Conservation (phyloP, 2,329 filamentous ascomycete genomes). For the Trichoderma koningii region DNA sequence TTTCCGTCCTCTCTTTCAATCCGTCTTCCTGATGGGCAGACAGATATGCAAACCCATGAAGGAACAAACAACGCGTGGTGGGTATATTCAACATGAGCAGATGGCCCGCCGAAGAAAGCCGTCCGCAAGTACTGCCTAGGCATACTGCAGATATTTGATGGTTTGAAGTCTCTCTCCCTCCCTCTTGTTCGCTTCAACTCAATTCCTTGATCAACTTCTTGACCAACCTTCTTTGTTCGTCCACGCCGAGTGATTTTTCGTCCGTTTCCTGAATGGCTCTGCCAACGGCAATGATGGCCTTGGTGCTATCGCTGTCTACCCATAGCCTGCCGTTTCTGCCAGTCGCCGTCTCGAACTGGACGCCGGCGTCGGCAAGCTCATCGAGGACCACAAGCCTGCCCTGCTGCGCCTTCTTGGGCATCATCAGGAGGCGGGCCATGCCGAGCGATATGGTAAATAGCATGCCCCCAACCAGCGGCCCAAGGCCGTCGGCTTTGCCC, state of each 20-base stretch:
- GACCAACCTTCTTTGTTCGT: constrained; percentile 71
- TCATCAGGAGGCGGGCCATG: constrained; percentile 79
- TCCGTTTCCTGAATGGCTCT: constrained; percentile 79
- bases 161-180: not conserved
- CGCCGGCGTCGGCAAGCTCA: constrained; percentile 71
- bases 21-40: not conserved
- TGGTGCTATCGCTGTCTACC: constrained; percentile 78
- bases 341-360: constrained; percentile 91
- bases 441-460: constrained; percentile 76
- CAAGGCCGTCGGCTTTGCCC: constrained; percentile 85
- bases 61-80: constrained; percentile 16
- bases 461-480: constrained; percentile 83
- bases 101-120: not conserved
- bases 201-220: constrained; percentile 63
- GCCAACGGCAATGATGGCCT: constrained; percentile 75
- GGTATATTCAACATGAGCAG: constrained; percentile 19
- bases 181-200: not conserved
- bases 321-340: constrained; percentile 91
- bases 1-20: not conserved
- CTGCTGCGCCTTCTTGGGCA: constrained; percentile 60
- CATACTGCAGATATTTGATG: not conserved
- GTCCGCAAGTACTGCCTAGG: not conserved
- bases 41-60: not conserved
- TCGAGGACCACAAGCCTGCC: constrained; percentile 75
- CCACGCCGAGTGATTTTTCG: constrained; percentile 61